Evolutionary conservation across 768 basidiomycete species (phyloP).

Genomic region (Udeniomyces megalosporus): DNA sequence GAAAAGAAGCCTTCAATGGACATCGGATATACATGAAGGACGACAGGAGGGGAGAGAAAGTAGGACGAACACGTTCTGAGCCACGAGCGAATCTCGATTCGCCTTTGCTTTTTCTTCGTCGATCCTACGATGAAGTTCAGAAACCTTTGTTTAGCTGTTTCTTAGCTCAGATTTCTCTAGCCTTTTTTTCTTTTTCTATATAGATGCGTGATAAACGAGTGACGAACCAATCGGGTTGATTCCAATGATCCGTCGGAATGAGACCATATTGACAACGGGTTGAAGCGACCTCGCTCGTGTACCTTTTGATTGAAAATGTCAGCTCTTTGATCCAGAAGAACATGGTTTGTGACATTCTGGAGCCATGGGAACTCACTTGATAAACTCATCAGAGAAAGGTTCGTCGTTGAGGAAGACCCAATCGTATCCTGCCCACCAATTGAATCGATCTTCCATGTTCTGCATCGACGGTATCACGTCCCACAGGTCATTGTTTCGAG

Average conservation of each 20-base stretch:
- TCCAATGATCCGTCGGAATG: conserved; percentile 49
- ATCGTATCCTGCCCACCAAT: conserved; percentile 45
- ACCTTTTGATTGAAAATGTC: neutral
- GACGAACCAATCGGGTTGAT: conserved; percentile 45
- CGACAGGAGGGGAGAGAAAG: too few relatives aligned
- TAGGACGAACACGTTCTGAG: conserved; percentile 28
- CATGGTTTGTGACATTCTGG: too few relatives aligned
- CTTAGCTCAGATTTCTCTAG: too few relatives aligned
- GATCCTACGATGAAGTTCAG: conserved; percentile 33
- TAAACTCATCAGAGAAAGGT: conserved; percentile 57
- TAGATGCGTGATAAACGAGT: neutral
- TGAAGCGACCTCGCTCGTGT: conserved; percentile 41
- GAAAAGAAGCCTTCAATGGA: neutral
- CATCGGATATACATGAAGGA: neutral
- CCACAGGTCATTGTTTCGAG: conserved; percentile 43
- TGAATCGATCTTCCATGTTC: conserved; percentile 76
- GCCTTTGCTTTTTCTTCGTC: conserved; percentile 51
- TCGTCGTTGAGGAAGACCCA: conserved; percentile 77
- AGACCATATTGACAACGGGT: conserved; percentile 46
- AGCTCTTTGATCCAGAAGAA: neutral
- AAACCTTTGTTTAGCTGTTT: too few relatives aligned
- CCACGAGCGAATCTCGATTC: conserved; percentile 45
- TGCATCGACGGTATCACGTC: neutral
- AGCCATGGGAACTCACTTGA: conserved; percentile 35
- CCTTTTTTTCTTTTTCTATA: too few relatives aligned